Base-by-base conservation (phyloP, 306 rosid genomes). In the Purshia tridentata region DNA sequence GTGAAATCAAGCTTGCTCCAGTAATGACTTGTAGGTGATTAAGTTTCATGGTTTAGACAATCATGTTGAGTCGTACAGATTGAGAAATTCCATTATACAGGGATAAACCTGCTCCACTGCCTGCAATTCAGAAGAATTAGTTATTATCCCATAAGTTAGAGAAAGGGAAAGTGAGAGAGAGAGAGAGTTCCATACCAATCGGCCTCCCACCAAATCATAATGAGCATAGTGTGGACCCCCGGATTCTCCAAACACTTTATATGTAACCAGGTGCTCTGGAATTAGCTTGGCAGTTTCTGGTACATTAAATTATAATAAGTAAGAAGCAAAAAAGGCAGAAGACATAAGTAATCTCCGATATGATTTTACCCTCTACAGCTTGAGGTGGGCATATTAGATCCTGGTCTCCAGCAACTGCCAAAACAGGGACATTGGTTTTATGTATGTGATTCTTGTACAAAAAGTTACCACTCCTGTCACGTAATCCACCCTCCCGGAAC, bases 191-290 rank as follows among this genome's bases (percentile, higher is more conserved):
- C 85, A 68, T 84, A 95, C 99, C 98, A 81, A 59, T 74, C 93
- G 85, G 80, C 99, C 99, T 78, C 99, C 99, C 73, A 95, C 98
- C 85, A 95, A 87, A 87, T 95, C 99, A 79, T 95, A 95, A 81
- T 95, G 99, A 74, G 97, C 99, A 73, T 95, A 95, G 84, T 91
- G 99, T 77, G 99, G 90, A 73, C 97, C 99, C 44, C 56, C 83
- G 1, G 96, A 84, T 60, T 90, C 81, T 81, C 99, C 99, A 76
- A 90, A 83, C 64, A 88, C 60, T 84, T 88, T 86, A 76, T 88
- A 88, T 29, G 92, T 85, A 69, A 84, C 96, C 72, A 95, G 84
- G 82, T 95, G 89, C 82, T 81, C 72, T 8, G 99, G 98, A 70
- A 95, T 86, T 72, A 91, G 70, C 81, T 90, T 95, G 52, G 76